A percentile compares a stretch with the other conserved stretches of the same genome.
Conservation (phyloP, 163 green algal genomes). For the Scenedesmus sp. region DNA sequence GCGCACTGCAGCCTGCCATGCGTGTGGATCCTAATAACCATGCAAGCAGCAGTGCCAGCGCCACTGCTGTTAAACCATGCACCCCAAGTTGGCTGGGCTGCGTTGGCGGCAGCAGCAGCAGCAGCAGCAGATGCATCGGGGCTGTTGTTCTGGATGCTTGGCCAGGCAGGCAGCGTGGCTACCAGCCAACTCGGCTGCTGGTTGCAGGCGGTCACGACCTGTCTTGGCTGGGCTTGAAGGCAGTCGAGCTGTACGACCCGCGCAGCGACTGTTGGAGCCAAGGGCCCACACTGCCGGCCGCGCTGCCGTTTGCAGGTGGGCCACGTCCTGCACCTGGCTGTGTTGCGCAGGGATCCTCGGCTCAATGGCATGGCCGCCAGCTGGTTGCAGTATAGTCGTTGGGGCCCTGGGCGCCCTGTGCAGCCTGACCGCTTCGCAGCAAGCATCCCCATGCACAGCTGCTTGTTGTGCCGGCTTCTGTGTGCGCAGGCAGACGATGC, state of each 20-base stretch:
- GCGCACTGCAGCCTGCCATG: not conserved
- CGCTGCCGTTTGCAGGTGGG: conserved; percentile 51
- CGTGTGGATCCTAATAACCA: not conserved
- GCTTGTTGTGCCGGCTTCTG: not conserved
- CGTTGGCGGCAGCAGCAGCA: conserved; percentile 4
- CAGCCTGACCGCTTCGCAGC: no score
- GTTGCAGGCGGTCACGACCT: conserved; percentile 62
- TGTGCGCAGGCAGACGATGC: no score
- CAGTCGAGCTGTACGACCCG: conserved; percentile 64
- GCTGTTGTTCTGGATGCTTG: conserved; percentile 15
- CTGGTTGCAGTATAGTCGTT: no score
- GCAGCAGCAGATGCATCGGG: conserved; percentile 29
- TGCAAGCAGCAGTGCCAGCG: conserved; percentile 16
- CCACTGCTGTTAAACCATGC: not conserved
- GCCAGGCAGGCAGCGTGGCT: conserved; percentile 41
- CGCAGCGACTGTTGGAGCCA: conserved; percentile 53
- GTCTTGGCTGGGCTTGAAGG: conserved; percentile 61
- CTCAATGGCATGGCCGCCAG: no score
- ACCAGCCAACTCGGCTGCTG: conserved; percentile 38
- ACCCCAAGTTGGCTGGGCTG: not conserved
- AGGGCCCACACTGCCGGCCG: conserved; percentile 53
- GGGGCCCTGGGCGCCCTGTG: no score
- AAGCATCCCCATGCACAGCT: not conserved
- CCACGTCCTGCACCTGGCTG: no score
- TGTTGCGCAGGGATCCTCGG: no score